Conservation (phyloP, 2,329 filamentous ascomycete species). For the Colletotrichum shisoi region DNA sequence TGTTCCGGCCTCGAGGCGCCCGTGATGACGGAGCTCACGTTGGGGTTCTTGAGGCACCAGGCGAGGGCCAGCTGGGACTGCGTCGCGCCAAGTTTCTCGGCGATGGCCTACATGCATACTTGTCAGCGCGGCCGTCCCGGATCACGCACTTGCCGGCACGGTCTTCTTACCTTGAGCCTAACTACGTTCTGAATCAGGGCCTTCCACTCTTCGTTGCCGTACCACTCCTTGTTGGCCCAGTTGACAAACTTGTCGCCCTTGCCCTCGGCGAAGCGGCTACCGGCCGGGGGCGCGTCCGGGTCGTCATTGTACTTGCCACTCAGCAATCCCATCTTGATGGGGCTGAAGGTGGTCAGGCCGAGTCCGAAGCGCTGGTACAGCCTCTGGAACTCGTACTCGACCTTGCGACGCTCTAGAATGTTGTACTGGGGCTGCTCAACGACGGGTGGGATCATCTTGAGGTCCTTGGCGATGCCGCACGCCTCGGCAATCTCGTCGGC, state of each 20-base stretch:
- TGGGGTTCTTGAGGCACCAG: conserved; percentile 63
- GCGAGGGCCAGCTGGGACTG: conserved; percentile 61
- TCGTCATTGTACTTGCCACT: conserved; percentile 72
- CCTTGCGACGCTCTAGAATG: conserved; percentile 66
- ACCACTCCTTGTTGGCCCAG: conserved; percentile 58
- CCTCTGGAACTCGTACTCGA: conserved; percentile 69
- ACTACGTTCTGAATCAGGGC: conserved; percentile 56
- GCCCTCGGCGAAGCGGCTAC: conserved; percentile 66
- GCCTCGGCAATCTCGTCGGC: conserved; percentile 73
- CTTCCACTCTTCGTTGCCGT: conserved; percentile 66
- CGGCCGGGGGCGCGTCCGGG: conserved; percentile 61
- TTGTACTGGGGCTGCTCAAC: conserved; percentile 76
- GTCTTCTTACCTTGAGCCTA: conserved; percentile 48
- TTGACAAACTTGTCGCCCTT: conserved; percentile 63
- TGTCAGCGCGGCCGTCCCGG: conserved; percentile 17
- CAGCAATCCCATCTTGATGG: conserved; percentile 65
- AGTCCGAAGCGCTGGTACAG: conserved; percentile 67
- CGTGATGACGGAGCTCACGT: conserved; percentile 62
- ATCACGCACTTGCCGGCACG: conserved; percentile 5
- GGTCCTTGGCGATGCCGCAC: conserved; percentile 65
- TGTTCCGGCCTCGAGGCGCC: conserved; percentile 62
- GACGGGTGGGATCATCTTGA: conserved; percentile 68
- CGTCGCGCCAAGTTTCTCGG: conserved; percentile 64
- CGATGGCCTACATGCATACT: conserved; percentile 53
- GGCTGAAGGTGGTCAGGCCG: conserved; percentile 69